These are phyloP conservation scores for Geotrichum restrictum DNA, from an alignment of 1,139 yeast species.

Conservation along the genomic window DNA sequence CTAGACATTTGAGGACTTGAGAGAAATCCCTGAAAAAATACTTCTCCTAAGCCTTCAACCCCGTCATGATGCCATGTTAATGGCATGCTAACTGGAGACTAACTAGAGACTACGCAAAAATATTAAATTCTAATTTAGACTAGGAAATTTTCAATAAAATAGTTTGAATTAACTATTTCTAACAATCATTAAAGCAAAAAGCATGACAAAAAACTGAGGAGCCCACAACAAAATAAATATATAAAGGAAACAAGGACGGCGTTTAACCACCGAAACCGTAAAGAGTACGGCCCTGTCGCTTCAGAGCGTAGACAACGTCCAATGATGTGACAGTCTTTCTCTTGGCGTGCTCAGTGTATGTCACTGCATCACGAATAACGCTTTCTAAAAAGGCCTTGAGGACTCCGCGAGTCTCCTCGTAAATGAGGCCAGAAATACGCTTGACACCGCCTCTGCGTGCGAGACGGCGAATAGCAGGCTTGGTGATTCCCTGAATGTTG, in stretches of 20 bases:
- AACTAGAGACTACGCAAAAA: too few relatives aligned
- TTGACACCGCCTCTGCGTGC: constrained; percentile 99
- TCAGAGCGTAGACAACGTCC: constrained; percentile 98
- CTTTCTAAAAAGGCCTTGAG: constrained; percentile 93
- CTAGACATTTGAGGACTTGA: too few relatives aligned
- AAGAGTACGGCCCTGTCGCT: constrained; percentile 99
- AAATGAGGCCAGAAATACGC: constrained; percentile 98
- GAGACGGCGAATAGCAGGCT: constrained; percentile 99
- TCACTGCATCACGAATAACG: constrained; percentile 97
- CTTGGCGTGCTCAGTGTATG: constrained; percentile 99
- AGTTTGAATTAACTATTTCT: neutral
- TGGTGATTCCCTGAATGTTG: constrained; percentile 98
- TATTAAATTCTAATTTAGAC: too few relatives aligned
- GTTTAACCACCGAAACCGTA: constrained; percentile 99
- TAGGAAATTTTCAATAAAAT: too few relatives aligned
- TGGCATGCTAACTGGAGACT: too few relatives aligned
- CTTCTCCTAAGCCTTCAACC: too few relatives aligned
- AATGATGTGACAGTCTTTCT: constrained; percentile 99
- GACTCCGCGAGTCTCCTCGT: constrained; percentile 98
- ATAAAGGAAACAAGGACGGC: neutral
- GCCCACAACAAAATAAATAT: neutral
- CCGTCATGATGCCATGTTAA: too few relatives aligned
- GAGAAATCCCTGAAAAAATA: too few relatives aligned
- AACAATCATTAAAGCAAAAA: neutral
- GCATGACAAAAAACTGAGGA: neutral